Percentiles rank a stretch among this genome's conserved stretches.
Conservation (phyloP, 495 filamentous ascomycete genomes). For the Recurvomyces mirabilis region DNA sequence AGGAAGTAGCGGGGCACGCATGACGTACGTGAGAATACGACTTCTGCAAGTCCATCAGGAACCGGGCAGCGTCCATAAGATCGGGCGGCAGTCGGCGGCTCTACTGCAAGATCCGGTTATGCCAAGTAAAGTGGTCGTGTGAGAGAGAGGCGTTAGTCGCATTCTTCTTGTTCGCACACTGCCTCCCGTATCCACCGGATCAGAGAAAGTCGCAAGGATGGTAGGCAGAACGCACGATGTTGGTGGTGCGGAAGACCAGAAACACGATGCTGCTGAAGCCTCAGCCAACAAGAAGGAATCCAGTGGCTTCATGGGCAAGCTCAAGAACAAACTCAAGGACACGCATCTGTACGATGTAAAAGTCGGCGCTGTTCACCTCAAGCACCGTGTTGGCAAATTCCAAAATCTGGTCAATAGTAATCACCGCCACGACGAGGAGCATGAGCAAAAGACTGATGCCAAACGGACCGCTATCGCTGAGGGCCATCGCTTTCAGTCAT, state of each 20-base stretch:
- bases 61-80: too few relatives aligned
- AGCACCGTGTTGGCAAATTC: conserved; percentile 57
- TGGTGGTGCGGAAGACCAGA: background rate
- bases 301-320: conserved; percentile 6
- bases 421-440: conserved; percentile 89
- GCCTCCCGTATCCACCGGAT: too few relatives aligned
- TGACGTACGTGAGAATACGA: too few relatives aligned
- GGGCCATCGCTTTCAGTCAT: conserved; percentile 74
- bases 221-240: conserved; percentile 5
- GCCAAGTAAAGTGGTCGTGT: too few relatives aligned
- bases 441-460: conserved; percentile 72
- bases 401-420: conserved; percentile 70
- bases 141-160: too few relatives aligned
- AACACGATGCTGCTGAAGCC: background rate
- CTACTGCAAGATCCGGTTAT: too few relatives aligned
- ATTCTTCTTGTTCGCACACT: too few relatives aligned
- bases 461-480: conserved; percentile 64
- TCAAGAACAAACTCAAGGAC: conserved; percentile 31
- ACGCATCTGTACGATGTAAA: conserved; percentile 83
- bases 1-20: too few relatives aligned
- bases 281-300: background rate
- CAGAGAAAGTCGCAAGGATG: background rate
- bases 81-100: too few relatives aligned
- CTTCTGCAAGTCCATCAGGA: too few relatives aligned
- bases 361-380: conserved; percentile 72